phyloP scores from a whole-genome alignment of 2,329 filamentous ascomycete species.

The Lachnellula arida region DNA sequence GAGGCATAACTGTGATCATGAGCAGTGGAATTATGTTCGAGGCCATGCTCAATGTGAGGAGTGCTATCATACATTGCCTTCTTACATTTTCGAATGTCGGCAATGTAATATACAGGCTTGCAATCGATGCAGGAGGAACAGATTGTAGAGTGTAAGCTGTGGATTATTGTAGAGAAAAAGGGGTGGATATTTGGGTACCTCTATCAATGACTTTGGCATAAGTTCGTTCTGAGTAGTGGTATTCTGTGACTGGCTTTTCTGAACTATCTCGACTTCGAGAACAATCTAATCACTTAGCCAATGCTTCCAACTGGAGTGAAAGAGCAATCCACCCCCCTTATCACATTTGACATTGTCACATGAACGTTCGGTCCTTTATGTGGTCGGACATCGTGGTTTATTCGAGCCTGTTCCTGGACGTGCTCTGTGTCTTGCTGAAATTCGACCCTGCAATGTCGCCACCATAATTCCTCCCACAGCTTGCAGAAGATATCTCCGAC shows the following conservation, averaged over 20 bases:
- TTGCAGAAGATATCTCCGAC: too few relatives aligned
- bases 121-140: conserved; percentile 42
- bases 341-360: too few relatives aligned
- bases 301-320: too few relatives aligned
- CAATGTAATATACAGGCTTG: conserved; percentile 44
- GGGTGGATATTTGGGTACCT: too few relatives aligned
- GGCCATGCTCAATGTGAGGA: conserved; percentile 40
- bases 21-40: conserved; percentile 32
- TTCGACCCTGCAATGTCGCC: background rate
- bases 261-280: background rate
- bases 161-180: too few relatives aligned
- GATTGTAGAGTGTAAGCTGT: conserved; percentile 29
- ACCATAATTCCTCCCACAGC: background rate
- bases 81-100: conserved; percentile 44
- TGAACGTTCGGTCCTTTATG: too few relatives aligned
- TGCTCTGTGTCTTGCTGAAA: background rate
- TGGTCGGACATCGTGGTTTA: background rate
- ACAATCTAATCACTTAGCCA: background rate
- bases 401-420: background rate
- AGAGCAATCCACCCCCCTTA: too few relatives aligned
- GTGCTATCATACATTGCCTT: conserved; percentile 36
- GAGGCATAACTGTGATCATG: conserved; percentile 40
- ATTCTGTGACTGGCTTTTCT: background rate
- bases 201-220: too few relatives aligned
- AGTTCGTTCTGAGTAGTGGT: too few relatives aligned